Conservation (phyloP, 306 rosid species). For the Cyamopsis tetragonoloba region DNA sequence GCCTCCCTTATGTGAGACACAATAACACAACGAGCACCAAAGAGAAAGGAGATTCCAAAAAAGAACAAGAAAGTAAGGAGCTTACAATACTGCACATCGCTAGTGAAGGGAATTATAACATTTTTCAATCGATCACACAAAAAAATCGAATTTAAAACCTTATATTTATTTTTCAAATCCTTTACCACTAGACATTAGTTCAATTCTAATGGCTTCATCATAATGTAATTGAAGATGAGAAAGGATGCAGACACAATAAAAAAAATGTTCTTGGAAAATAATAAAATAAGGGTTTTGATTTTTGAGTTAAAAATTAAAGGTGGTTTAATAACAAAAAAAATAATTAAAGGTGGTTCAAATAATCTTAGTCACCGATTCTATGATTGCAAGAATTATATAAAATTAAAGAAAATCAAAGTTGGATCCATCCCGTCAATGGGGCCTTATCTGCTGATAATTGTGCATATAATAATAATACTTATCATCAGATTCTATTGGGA, state of each 20-base stretch:
- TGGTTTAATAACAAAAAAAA: not conserved
- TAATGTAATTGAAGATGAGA: not conserved
- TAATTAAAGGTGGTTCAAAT: not conserved
- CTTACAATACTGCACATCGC: too few relatives aligned
- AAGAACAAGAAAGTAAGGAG: conserved; percentile 18
- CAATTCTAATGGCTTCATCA: too few relatives aligned
- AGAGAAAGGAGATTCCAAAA: conserved; percentile 11
- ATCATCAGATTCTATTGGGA: too few relatives aligned
- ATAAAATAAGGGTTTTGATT: not conserved
- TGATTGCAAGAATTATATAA: not conserved
- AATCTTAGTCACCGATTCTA: not conserved
- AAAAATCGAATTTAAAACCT: too few relatives aligned
- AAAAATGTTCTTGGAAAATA: too few relatives aligned
- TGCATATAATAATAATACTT: not conserved
- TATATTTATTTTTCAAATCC: too few relatives aligned
- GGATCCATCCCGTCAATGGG: not conserved
- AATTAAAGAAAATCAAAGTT: not conserved
- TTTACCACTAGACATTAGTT: too few relatives aligned
- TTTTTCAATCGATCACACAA: too few relatives aligned
- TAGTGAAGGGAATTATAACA: too few relatives aligned
- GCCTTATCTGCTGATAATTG: too few relatives aligned
- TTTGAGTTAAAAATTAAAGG: not conserved
- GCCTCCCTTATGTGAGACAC: conserved; percentile 63
- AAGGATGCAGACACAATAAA: too few relatives aligned
- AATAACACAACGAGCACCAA: conserved; percentile 24